Conservation (phyloP, 2,329 filamentous ascomycete species). For the Aspergillus floridensis region DNA sequence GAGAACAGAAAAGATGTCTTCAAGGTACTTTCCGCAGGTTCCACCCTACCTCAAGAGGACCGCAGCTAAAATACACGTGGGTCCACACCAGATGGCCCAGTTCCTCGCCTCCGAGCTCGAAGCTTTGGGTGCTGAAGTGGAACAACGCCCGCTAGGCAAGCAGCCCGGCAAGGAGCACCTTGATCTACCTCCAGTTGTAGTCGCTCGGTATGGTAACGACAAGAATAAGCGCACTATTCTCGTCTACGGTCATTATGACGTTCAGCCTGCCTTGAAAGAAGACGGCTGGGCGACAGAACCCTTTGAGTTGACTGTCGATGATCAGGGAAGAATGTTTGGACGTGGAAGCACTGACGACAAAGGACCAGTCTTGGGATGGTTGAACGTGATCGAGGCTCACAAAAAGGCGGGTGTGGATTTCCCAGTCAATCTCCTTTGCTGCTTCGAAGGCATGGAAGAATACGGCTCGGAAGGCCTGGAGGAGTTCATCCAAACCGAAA, state of each 20-base stretch:
- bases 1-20: constrained; percentile 87
- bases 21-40: constrained; percentile 50
- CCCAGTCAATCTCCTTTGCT: constrained; percentile 97
- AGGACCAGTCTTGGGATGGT: constrained; percentile 92
- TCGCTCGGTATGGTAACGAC: constrained; percentile 89
- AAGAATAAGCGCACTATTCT: constrained; percentile 91
- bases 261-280: constrained; percentile 87
- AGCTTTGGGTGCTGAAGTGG: constrained; percentile 78
- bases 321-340: constrained; percentile 93
- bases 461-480: constrained; percentile 96
- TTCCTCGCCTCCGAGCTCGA: constrained; percentile 83
- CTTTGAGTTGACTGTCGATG: constrained; percentile 81
- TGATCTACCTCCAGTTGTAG: constrained; percentile 85
- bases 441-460: constrained; percentile 99
- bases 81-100: constrained; percentile 69
- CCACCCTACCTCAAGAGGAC: neutral
- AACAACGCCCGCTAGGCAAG: constrained; percentile 82
- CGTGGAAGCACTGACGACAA: constrained; percentile 97
- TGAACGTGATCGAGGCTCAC: constrained; percentile 97
- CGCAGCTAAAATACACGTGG: constrained; percentile 2
- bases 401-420: constrained; percentile 92
- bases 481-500: constrained; percentile 87
- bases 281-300: constrained; percentile 97
- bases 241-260: constrained; percentile 98
- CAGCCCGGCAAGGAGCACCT: constrained; percentile 89